These are phyloP conservation scores for Ogataea allantospora DNA, from an alignment of 805 yeast genomes.

Conservation along the genomic window DNA sequence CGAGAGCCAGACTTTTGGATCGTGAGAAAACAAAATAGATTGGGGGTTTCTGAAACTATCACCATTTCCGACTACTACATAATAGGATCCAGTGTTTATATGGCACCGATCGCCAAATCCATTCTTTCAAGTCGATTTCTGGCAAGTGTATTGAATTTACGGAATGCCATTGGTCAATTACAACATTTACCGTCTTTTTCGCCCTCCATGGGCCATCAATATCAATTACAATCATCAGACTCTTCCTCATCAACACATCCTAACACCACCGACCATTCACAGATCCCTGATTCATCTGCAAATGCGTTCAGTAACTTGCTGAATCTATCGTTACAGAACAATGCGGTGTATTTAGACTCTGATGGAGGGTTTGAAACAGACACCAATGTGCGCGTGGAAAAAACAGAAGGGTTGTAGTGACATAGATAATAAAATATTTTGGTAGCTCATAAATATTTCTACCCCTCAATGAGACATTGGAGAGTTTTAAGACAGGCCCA, in stretches of 20 bases:
- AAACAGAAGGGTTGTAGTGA: slow-evolving; percentile 2
- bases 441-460: slow-evolving; percentile 1
- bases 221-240: slow-evolving; percentile 23
- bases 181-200: slow-evolving; percentile 52
- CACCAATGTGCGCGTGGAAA: slow-evolving; percentile 13
- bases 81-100: slow-evolving; percentile 88
- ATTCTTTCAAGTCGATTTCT: slow-evolving; percentile 69
- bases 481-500: slow-evolving; percentile 40
- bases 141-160: slow-evolving; percentile 44
- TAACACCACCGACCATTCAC: slow-evolving; percentile 6
- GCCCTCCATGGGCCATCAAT: slow-evolving; percentile 60
- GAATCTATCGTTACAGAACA: slow-evolving; percentile 29
- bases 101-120: slow-evolving; percentile 77
- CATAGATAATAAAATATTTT: neutral
- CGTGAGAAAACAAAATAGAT: slow-evolving; percentile 74
- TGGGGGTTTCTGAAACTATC: slow-evolving; percentile 47
- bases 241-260: neutral
- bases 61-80: slow-evolving; percentile 79
- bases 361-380: slow-evolving; percentile 22
- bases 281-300: slow-evolving; percentile 25
- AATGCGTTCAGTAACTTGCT: slow-evolving; percentile 31
- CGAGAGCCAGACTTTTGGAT: slow-evolving; percentile 95
- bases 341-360: slow-evolving; percentile 25
- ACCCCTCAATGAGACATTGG: slow-evolving; percentile 35
- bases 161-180: slow-evolving; percentile 46